Conservation (phyloP, 1,284 basidiomycete genomes). For the Cryptococcus wingfieldii region DNA sequence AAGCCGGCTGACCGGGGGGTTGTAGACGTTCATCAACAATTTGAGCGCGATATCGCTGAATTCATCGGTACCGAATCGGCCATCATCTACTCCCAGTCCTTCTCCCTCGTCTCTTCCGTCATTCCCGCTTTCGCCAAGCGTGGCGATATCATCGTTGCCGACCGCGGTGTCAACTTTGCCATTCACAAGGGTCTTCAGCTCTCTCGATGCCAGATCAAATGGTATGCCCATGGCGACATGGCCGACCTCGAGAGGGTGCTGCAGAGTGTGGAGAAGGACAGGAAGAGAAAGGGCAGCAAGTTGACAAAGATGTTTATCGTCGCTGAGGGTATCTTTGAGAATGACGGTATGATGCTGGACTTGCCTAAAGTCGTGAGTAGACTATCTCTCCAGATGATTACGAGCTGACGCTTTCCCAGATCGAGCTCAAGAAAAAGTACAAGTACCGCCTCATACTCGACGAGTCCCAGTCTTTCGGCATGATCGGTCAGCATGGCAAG, state of each 20-base stretch:
- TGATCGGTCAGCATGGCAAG: slow-evolving; percentile 85
- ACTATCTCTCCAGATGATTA: not conserved
- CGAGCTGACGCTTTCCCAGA: slow-evolving; percentile 52
- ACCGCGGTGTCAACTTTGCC: slow-evolving; percentile 87
- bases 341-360: slow-evolving; percentile 86
- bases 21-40: slow-evolving; percentile 81
- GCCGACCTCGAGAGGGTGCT: slow-evolving; percentile 85
- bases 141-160: slow-evolving; percentile 97
- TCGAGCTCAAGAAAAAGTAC: slow-evolving; percentile 90
- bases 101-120: slow-evolving; percentile 86
- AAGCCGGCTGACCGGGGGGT: not conserved
- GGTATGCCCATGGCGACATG: slow-evolving; percentile 96
- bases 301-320: slow-evolving; percentile 92
- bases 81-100: slow-evolving; percentile 94
- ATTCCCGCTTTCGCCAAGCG: slow-evolving; percentile 98
- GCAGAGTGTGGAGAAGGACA: slow-evolving; percentile 76
- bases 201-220: slow-evolving; percentile 83
- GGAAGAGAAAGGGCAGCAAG: slow-evolving; percentile 72
- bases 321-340: slow-evolving; percentile 95
- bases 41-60: slow-evolving; percentile 83
- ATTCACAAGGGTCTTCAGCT: slow-evolving; percentile 98
- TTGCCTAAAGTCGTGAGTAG: slow-evolving; percentile 78
- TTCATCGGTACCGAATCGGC: slow-evolving; percentile 84
- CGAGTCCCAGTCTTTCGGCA: slow-evolving; percentile 89
- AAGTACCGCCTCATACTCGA: slow-evolving; percentile 95